A percentile compares a stretch with the other conserved stretches of the same genome.
Conservation (phyloP, 345 rosid genomes). For the Gossypium stocksii region DNA sequence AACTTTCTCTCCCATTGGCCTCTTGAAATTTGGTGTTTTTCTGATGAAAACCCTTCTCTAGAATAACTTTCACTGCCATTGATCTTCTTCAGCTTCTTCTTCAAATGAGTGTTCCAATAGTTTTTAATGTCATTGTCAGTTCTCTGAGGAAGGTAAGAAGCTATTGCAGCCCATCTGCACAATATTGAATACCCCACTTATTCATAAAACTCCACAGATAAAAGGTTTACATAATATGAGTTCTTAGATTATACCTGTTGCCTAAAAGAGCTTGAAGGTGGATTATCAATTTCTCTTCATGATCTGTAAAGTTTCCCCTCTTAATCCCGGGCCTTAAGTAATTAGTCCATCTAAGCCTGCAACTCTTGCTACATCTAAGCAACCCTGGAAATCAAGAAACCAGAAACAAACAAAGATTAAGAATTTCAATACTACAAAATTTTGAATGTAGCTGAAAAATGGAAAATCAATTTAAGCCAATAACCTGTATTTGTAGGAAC, state of each 20-base stretch:
- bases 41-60: slow-evolving; percentile 19
- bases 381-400: slow-evolving; percentile 37
- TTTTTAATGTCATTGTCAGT: slow-evolving; percentile 80
- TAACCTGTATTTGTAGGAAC: slow-evolving; percentile 68
- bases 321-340: slow-evolving; percentile 76
- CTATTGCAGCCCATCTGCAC: slow-evolving; percentile 87
- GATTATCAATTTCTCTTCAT: slow-evolving; percentile 74
- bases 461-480: not conserved
- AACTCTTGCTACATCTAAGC: slow-evolving; percentile 76
- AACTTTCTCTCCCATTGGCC: slow-evolving; percentile 81
- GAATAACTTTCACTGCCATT: slow-evolving; percentile 19
- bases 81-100: slow-evolving; percentile 56
- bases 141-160: slow-evolving; percentile 77
- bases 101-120: slow-evolving; percentile 77
- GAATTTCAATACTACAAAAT: not conserved
- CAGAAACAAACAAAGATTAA: not conserved
- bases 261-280: slow-evolving; percentile 80
- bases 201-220: not conserved
- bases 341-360: slow-evolving; percentile 86
- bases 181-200: slow-evolving; percentile 4
- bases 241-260: slow-evolving; percentile 31
- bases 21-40: slow-evolving; percentile 31
- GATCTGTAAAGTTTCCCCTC: slow-evolving; percentile 66
- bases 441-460: not conserved
- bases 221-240: too few species aligned